A percentile compares a stretch with the other conserved stretches of the same genome.
Conservation (phyloP, 2,329 filamentous ascomycete genomes). For the Aspergillus cejpii region DNA sequence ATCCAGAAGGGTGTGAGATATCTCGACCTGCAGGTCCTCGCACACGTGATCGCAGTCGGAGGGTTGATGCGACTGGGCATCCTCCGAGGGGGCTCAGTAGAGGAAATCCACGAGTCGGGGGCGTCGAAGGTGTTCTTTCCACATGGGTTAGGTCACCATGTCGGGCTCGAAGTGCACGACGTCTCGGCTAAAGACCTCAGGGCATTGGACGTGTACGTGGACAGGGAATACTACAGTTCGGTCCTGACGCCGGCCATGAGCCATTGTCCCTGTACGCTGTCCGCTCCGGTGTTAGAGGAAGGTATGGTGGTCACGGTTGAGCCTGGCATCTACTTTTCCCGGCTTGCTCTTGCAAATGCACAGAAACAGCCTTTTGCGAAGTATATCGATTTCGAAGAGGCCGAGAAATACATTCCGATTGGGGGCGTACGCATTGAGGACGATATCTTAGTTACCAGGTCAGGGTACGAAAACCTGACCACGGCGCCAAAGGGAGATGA, state of each 20-base stretch:
- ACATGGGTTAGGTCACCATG: conserved; percentile 54
- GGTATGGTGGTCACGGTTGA: conserved; percentile 54
- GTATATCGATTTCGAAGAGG: conserved; percentile 38
- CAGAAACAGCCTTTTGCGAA: conserved; percentile 26
- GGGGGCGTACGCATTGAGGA: conserved; percentile 44
- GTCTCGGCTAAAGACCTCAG: conserved; percentile 36
- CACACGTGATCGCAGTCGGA: conserved; percentile 74
- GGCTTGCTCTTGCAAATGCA: conserved; percentile 32
- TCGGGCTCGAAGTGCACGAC: conserved; percentile 42
- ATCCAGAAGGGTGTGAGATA: conserved; percentile 69
- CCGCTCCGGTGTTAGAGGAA: conserved; percentile 39
- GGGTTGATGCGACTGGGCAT: conserved; percentile 72
- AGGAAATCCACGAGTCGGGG: conserved; percentile 39
- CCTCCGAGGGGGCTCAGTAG: conserved; percentile 55
- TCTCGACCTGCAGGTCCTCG: conserved; percentile 73
- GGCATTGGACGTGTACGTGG: conserved; percentile 16
- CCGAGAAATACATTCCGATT: conserved; percentile 36
- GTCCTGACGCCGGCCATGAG: conserved; percentile 12
- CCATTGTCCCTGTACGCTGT: conserved; percentile 29
- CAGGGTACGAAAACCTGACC: conserved; percentile 66
- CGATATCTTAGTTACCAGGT: conserved; percentile 64
- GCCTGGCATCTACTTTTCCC: conserved; percentile 46
- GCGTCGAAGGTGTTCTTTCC: conserved; percentile 39
- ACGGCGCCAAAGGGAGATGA: conserved; percentile 62
- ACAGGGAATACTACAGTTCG: conserved; percentile 12